Percentiles rank a stretch among this genome's conserved stretches.
phyloP scores from a whole-genome alignment of 176 grass and related monocot genomes.

The Juncus effusus region DNA sequence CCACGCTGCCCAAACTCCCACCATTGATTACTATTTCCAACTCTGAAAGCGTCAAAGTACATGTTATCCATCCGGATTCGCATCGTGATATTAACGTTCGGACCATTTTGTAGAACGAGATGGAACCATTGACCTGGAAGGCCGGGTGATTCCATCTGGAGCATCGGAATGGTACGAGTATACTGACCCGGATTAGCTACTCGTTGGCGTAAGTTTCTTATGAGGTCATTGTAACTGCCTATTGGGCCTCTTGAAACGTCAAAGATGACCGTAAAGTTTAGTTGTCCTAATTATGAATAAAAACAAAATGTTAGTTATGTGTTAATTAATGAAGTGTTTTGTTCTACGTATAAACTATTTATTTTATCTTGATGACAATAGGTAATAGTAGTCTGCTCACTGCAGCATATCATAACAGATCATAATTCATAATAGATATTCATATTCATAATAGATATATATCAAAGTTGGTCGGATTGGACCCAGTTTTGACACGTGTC shows the following conservation, averaged over 20 bases:
- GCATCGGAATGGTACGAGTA: constrained; percentile 10
- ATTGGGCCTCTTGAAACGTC: constrained; percentile 15
- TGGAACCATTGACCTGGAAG: constrained; percentile 5
- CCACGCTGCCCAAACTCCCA: not conserved
- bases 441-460: too few species aligned
- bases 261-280: constrained; percentile 14
- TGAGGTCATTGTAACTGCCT: constrained; percentile 19
- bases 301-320: too few species aligned
- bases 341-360: too few species aligned
- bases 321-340: too few species aligned
- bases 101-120: constrained; percentile 9
- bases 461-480: too few species aligned
- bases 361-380: too few species aligned
- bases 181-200: not conserved
- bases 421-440: too few species aligned
- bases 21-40: not conserved
- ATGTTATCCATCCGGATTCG: constrained; percentile 10
- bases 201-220: not conserved
- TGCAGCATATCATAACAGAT: too few species aligned
- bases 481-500: too few species aligned
- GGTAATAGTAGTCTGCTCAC: too few species aligned
- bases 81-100: constrained; percentile 17
- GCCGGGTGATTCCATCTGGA: not conserved
- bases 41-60: constrained; percentile 20
- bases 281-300: constrained; percentile 12